phyloP scores from a whole-genome alignment of 345 rosid genomes.

The Barbarea vulgaris region DNA sequence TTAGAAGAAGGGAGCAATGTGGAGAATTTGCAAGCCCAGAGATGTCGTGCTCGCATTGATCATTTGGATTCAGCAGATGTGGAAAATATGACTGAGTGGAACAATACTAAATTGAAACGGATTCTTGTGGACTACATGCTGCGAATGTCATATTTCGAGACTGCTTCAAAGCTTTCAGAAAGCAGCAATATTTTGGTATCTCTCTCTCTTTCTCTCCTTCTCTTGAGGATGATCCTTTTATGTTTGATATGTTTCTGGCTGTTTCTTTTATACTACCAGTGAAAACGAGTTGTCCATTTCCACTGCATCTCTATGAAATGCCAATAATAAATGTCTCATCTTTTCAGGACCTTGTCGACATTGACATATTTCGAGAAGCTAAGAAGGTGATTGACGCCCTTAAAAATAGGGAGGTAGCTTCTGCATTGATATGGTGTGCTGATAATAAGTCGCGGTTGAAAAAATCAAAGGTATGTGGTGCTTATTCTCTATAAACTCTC shows the following conservation, averaged over 20 bases:
- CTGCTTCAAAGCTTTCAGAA: conserved; percentile 77
- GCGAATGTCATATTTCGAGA: conserved; percentile 86
- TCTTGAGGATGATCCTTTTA: conserved; percentile 21
- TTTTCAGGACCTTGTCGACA: conserved; percentile 87
- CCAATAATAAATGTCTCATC: conserved; percentile 11
- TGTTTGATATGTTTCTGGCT: no score
- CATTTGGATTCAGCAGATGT: conserved; percentile 84
- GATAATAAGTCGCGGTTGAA: conserved; percentile 90
- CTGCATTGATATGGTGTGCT: conserved; percentile 90
- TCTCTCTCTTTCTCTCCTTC: background rate
- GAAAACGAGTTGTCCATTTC: background rate
- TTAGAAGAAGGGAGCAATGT: conserved; percentile 81
- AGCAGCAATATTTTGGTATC: conserved; percentile 70
- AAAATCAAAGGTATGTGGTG: conserved; percentile 73
- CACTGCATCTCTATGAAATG: conserved; percentile 17
- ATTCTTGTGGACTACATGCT: conserved; percentile 94
- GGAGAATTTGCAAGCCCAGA: conserved; percentile 84
- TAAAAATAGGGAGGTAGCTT: conserved; percentile 72
- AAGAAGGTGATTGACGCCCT: conserved; percentile 88
- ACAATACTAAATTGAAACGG: conserved; percentile 67
- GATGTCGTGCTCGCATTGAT: conserved; percentile 83
- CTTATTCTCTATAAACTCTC: background rate
- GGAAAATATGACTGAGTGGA: conserved; percentile 77
- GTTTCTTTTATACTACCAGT: background rate
- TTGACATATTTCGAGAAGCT: conserved; percentile 90